Evolutionary conservation across 805 yeast species (phyloP).

Genomic region (Lachancea fermentati): DNA sequence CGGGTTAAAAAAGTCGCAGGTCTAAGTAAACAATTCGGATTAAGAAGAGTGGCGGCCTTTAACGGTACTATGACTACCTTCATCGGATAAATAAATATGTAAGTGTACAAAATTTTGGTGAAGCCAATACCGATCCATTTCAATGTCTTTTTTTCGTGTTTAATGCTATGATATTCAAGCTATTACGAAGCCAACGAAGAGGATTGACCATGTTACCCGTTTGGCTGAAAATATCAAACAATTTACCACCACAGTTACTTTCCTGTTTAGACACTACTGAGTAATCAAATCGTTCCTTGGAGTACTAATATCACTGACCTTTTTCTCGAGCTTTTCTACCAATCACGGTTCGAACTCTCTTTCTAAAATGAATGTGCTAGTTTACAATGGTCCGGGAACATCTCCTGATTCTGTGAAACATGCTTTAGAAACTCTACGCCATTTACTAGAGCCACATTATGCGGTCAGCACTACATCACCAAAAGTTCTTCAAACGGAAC

Average conservation of each 20-base stretch:
- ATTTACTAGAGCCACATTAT: conserved; percentile 77
- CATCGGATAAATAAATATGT: too few species aligned
- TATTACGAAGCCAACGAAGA: too few species aligned
- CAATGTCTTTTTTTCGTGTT: neutral
- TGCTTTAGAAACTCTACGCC: conserved; percentile 67
- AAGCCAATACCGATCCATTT: too few species aligned
- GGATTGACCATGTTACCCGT: neutral
- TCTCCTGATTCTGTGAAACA: conserved; percentile 84
- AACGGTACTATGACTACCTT: neutral
- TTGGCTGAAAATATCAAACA: neutral
- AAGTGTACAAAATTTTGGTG: neutral
- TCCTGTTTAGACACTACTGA: too few species aligned
- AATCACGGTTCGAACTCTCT: too few species aligned
- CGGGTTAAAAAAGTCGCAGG: neutral
- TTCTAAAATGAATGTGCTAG: conserved; percentile 61
- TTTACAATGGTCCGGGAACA: conserved; percentile 72
- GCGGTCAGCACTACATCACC: conserved; percentile 74
- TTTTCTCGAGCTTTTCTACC: too few species aligned
- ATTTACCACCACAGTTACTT: neutral
- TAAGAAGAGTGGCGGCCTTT: neutral
- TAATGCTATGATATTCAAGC: neutral
- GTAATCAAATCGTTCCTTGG: too few species aligned
- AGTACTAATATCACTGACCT: too few species aligned
- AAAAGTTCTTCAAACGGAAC: conserved; percentile 61
- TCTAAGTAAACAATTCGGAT: neutral